Percentiles rank a stretch among this genome's conserved stretches.
These are phyloP conservation scores for Durio zibethinus DNA, from an alignment of 345 rosid species.

Conservation along the genomic window DNA sequence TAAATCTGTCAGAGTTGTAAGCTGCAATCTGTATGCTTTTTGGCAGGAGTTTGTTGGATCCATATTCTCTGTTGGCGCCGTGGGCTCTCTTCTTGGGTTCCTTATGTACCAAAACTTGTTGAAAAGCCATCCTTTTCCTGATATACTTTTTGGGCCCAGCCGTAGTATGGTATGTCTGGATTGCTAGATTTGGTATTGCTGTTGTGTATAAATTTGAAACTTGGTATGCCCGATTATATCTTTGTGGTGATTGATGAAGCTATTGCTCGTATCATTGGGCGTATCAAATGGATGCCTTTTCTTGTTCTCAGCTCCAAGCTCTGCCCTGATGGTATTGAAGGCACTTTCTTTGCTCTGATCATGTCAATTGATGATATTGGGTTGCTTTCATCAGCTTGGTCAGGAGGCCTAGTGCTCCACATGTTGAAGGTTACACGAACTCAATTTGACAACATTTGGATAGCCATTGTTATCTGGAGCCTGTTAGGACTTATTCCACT, in stretches of 20 bases:
- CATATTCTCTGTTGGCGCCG: constrained; percentile 55
- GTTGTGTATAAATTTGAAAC: constrained; percentile 56
- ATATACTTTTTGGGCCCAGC: constrained; percentile 63
- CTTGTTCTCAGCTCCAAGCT: constrained; percentile 79
- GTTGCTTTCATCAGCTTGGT: constrained; percentile 53
- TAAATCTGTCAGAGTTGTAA: neutral
- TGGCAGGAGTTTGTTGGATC: constrained; percentile 65
- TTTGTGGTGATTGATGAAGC: constrained; percentile 65
- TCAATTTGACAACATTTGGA: constrained; percentile 61
- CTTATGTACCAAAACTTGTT: constrained; percentile 54
- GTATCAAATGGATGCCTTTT: constrained; percentile 67
- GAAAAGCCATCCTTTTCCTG: constrained; percentile 53
- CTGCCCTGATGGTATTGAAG: constrained; percentile 71
- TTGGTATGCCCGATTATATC: constrained; percentile 61
- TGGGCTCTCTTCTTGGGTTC: constrained; percentile 68
- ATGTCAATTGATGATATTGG: constrained; percentile 74
- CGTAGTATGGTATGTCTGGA: constrained; percentile 54
- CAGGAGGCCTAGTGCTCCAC: constrained; percentile 59
- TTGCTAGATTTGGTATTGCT: constrained; percentile 60
- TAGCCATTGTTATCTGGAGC: constrained; percentile 62
- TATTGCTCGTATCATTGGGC: constrained; percentile 47
- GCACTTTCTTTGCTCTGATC: constrained; percentile 72
- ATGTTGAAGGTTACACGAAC: constrained; percentile 52
- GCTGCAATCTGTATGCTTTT: constrained; percentile 13
- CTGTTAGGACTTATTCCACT: constrained; percentile 53